A percentile compares a stretch with the other conserved stretches of the same genome.
Evolutionary conservation across 805 yeast genomes (phyloP).

Genomic region (Kluyveromyces wickerhamii): DNA sequence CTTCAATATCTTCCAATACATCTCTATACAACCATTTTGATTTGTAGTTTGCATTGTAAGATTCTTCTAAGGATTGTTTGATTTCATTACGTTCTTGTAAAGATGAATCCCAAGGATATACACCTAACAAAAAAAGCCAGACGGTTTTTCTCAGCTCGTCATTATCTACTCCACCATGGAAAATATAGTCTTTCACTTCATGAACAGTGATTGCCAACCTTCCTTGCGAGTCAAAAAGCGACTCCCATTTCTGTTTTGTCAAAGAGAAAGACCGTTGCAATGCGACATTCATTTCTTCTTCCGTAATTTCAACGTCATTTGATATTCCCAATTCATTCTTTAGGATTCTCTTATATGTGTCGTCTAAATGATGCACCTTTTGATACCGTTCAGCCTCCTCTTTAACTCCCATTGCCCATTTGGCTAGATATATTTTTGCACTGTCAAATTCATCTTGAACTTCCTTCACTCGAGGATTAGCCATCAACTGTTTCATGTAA

Average conservation of each 20-base stretch:
- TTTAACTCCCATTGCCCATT: slow-evolving; percentile 93
- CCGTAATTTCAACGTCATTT: slow-evolving; percentile 22
- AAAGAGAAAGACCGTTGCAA: slow-evolving; percentile 47
- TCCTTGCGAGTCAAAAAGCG: slow-evolving; percentile 76
- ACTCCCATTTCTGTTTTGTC: slow-evolving; percentile 66
- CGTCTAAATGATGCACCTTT: slow-evolving; percentile 43
- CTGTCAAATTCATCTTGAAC: slow-evolving; percentile 86
- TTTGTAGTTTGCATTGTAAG: slow-evolving; percentile 55
- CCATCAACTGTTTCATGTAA: slow-evolving; percentile 44
- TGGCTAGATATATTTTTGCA: slow-evolving; percentile 85
- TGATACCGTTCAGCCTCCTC: slow-evolving; percentile 69
- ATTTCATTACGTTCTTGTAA: slow-evolving; percentile 57
- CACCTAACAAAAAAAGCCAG: slow-evolving; percentile 79
- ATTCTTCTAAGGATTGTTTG: slow-evolving; percentile 44
- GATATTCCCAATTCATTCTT: slow-evolving; percentile 50
- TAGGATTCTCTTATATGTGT: slow-evolving; percentile 47
- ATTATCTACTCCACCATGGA: slow-evolving; percentile 78
- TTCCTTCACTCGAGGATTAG: slow-evolving; percentile 69
- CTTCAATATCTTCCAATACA: slow-evolving; percentile 27
- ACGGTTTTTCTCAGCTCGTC: slow-evolving; percentile 54
- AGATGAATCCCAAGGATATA: slow-evolving; percentile 85
- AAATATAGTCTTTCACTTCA: slow-evolving; percentile 76
- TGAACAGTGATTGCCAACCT: slow-evolving; percentile 59
- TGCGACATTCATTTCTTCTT: slow-evolving; percentile 40
- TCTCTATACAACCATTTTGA: slow-evolving; percentile 57